phyloP scores from a whole-genome alignment of 768 basidiomycete genomes.

The Ephemerocybe angulata region DNA sequence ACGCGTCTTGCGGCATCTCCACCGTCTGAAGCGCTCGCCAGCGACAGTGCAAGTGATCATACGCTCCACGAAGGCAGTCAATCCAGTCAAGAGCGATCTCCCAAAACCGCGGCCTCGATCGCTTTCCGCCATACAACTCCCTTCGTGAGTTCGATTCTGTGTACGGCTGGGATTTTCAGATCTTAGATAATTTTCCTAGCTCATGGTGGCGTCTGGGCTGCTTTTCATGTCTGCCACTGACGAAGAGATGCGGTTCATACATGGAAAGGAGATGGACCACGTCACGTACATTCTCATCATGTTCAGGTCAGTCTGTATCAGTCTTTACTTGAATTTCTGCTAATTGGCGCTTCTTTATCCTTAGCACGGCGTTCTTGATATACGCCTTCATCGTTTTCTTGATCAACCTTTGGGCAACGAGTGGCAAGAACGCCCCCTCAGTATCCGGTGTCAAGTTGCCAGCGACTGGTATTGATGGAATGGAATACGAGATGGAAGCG shows the following conservation, averaged over 20 bases:
- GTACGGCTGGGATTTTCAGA: background rate
- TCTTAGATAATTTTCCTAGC: conserved; percentile 32
- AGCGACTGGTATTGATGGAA: conserved; percentile 12
- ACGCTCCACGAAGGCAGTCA: conserved; percentile 45
- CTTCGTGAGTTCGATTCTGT: conserved; percentile 55
- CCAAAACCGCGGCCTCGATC: conserved; percentile 35
- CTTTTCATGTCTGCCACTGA: conserved; percentile 94
- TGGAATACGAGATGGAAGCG: conserved; percentile 18
- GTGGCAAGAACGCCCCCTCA: conserved; percentile 50
- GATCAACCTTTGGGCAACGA: conserved; percentile 63
- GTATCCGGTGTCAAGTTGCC: conserved; percentile 1
- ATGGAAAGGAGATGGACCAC: conserved; percentile 79
- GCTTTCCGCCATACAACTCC: conserved; percentile 87
- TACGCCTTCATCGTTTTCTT: conserved; percentile 72
- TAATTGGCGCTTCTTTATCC: background rate
- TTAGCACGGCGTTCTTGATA: conserved; percentile 72
- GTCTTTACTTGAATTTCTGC: too few species aligned
- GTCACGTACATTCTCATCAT: conserved; percentile 87
- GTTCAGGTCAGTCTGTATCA: conserved; percentile 65
- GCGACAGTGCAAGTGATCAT: conserved; percentile 60
- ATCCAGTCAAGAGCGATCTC: conserved; percentile 23
- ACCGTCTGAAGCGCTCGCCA: conserved; percentile 20
- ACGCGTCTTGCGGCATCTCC: conserved; percentile 17
- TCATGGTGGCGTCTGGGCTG: conserved; percentile 73
- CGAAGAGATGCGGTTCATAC: conserved; percentile 74